phyloP scores from a whole-genome alignment of 306 rosid species.

The Vigna hirtella region DNA sequence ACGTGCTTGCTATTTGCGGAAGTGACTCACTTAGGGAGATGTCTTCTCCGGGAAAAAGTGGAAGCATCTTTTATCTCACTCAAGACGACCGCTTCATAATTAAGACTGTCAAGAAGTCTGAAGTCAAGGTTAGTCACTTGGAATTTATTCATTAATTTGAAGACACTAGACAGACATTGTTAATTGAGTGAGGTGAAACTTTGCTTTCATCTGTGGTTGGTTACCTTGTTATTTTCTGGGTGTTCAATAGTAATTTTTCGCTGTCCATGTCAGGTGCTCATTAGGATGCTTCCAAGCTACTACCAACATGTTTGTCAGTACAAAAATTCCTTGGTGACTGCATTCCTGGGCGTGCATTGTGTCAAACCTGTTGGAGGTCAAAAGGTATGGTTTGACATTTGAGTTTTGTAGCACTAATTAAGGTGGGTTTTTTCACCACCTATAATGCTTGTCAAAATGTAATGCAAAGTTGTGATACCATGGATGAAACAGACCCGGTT shows the following conservation, averaged over 20 bases:
- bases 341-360: slow-evolving; percentile 67
- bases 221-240: slow-evolving; percentile 31
- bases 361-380: slow-evolving; percentile 67
- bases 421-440: not conserved
- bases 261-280: slow-evolving; percentile 60
- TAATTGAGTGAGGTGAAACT: slow-evolving; percentile 40
- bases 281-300: slow-evolving; percentile 68
- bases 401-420: slow-evolving; percentile 5
- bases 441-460: slow-evolving; percentile 19
- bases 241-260: slow-evolving; percentile 27
- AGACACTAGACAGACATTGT: not conserved
- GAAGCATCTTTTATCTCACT: slow-evolving; percentile 68
- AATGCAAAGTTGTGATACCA: slow-evolving; percentile 11
- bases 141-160: slow-evolving; percentile 42
- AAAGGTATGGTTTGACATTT: slow-evolving; percentile 51
- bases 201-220: slow-evolving; percentile 34
- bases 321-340: slow-evolving; percentile 59
- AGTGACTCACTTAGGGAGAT: slow-evolving; percentile 58
- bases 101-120: slow-evolving; percentile 68
- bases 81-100: slow-evolving; percentile 65
- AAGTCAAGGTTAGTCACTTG: slow-evolving; percentile 61
- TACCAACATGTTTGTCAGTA: slow-evolving; percentile 59
- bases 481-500: slow-evolving; percentile 56
- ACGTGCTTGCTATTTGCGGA: slow-evolving; percentile 63
- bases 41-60: slow-evolving; percentile 73